phyloP scores from a whole-genome alignment of 768 basidiomycete species.

The Pulveroboletus ravenelii region DNA sequence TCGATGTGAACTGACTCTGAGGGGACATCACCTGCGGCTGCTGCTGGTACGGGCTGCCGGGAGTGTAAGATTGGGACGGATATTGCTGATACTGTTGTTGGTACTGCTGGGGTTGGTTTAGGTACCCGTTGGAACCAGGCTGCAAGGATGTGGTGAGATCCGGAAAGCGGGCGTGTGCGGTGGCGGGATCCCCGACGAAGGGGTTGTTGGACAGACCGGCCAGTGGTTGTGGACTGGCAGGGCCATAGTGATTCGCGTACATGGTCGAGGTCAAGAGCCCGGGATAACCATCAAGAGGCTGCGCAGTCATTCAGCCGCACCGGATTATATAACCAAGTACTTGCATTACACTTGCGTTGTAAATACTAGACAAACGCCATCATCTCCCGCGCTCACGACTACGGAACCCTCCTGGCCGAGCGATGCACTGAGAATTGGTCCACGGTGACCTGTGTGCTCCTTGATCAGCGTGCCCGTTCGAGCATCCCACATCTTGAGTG shows the following conservation, averaged over 20 bases:
- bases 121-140: slow-evolving; percentile 21
- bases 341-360: slow-evolving; percentile 43
- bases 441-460: slow-evolving; percentile 80
- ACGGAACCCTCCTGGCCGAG: slow-evolving; percentile 67
- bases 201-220: slow-evolving; percentile 56
- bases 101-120: slow-evolving; percentile 30
- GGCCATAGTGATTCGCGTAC: slow-evolving; percentile 42
- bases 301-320: not conserved
- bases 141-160: slow-evolving; percentile 43
- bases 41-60: slow-evolving; percentile 8
- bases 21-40: slow-evolving; percentile 17
- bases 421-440: slow-evolving; percentile 68
- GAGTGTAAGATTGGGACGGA: slow-evolving; percentile 16
- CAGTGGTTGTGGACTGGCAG: slow-evolving; percentile 6
- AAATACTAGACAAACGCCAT: slow-evolving; percentile 81
- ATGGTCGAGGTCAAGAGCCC: slow-evolving; percentile 16
- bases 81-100: slow-evolving; percentile 35
- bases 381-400: slow-evolving; percentile 87
- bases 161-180: slow-evolving; percentile 55
- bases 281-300: not conserved
- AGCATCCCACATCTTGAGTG: slow-evolving; percentile 89
- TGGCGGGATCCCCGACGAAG: slow-evolving; percentile 52
- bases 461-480: slow-evolving; percentile 74
- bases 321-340: slow-evolving; percentile 19
- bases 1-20: slow-evolving; percentile 21